Evolutionary conservation across 306 rosid genomes (phyloP).

Genomic region (Trifolium repens): DNA sequence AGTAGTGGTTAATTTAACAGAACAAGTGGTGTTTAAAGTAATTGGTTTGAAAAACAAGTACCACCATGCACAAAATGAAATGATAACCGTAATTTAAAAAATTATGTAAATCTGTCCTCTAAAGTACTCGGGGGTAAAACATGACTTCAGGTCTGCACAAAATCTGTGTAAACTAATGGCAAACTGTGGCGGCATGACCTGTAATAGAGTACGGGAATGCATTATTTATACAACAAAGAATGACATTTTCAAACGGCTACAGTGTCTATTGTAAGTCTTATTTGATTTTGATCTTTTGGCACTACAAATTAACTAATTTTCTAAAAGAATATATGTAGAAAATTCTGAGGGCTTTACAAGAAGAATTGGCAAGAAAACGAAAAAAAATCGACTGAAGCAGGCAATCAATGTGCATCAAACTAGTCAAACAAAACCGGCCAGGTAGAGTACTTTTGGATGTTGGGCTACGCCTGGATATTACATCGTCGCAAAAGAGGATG

Average conservation of each 20-base stretch:
- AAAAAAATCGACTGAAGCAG: constrained; percentile 54
- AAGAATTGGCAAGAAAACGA: constrained; percentile 56
- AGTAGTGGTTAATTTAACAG: not conserved
- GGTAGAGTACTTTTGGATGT: constrained; percentile 9
- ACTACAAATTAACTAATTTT: constrained; percentile 54
- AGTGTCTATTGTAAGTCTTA: constrained; percentile 41
- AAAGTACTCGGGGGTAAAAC: not conserved
- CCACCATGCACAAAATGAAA: constrained; percentile 30
- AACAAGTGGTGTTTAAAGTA: no score
- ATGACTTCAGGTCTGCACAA: constrained; percentile 3
- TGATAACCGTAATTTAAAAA: constrained; percentile 29
- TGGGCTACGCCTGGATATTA: constrained; percentile 75
- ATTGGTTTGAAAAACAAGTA: not conserved
- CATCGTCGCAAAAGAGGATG: constrained; percentile 77
- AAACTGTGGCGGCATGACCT: constrained; percentile 9
- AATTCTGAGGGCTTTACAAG: constrained; percentile 61
- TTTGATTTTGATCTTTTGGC: constrained; percentile 46
- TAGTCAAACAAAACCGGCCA: constrained; percentile 28
- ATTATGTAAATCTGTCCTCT: constrained; percentile 16
- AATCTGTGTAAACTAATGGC: not conserved
- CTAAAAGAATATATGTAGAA: constrained; percentile 40
- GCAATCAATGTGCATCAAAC: constrained; percentile 41
- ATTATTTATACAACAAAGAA: constrained; percentile 58
- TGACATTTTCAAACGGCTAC: constrained; percentile 37
- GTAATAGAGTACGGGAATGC: constrained; percentile 10